Evolutionary conservation across 305 asterid species (phyloP).

Genomic region (Euphrasia arctica): DNA sequence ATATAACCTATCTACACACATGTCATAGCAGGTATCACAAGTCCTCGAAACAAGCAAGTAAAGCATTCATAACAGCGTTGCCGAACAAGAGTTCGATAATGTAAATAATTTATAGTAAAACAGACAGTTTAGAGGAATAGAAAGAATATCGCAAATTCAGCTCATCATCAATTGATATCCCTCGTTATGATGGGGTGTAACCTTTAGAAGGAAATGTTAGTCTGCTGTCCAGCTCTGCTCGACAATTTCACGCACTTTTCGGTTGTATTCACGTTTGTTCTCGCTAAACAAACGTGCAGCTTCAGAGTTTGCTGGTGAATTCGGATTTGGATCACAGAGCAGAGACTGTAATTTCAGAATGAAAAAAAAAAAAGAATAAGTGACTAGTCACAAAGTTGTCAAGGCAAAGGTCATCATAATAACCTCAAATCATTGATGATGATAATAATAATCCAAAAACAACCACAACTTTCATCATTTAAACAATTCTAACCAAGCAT

Average conservation of each 20-base stretch:
- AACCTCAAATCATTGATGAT: too few species aligned
- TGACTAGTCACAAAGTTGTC: neutral
- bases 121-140: conserved; percentile 19
- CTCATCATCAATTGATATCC: conserved; percentile 23
- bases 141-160: conserved; percentile 31
- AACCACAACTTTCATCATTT: too few species aligned
- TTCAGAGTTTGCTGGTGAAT: conserved; percentile 82
- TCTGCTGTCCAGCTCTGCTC: conserved; percentile 92
- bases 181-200: neutral
- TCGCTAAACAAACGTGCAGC: conserved; percentile 76
- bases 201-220: conserved; percentile 28
- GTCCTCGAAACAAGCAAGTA: conserved; percentile 29
- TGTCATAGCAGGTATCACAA: conserved; percentile 18
- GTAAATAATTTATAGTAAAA: conserved; percentile 13
- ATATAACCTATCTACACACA: conserved; percentile 30
- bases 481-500: too few species aligned
- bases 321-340: conserved; percentile 75
- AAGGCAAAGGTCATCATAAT: neutral
- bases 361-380: conserved; percentile 5
- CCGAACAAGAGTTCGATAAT: conserved; percentile 23
- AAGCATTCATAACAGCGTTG: conserved; percentile 30
- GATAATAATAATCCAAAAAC: too few species aligned
- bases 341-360: conserved; percentile 46
- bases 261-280: conserved; percentile 76
- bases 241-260: conserved; percentile 73